Evolutionary conservation across 2,329 filamentous ascomycete species (phyloP).

Genomic region (Delphinella strobiligena): DNA sequence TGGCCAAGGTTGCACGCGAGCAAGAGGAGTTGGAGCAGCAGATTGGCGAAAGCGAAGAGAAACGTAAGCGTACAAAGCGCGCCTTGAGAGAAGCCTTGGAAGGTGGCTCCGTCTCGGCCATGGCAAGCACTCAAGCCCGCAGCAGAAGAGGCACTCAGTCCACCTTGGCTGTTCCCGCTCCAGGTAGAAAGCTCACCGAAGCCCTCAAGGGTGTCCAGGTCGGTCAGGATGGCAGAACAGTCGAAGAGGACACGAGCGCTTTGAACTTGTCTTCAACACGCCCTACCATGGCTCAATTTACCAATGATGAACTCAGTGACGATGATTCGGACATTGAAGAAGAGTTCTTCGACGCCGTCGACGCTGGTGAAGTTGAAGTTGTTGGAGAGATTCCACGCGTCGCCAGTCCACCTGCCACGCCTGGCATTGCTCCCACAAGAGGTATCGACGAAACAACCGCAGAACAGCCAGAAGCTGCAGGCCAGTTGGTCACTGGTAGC

Average conservation of each 20-base stretch:
- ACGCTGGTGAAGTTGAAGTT: conserved; percentile 81
- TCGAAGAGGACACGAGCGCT: not conserved
- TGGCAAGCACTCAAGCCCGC: conserved; percentile 6
- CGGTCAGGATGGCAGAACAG: conserved; percentile 8
- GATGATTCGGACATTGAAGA: conserved; percentile 77
- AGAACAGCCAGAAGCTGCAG: conserved; percentile 7
- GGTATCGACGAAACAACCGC: conserved; percentile 8
- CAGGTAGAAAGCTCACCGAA: conserved; percentile 6
- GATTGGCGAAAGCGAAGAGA: conserved; percentile 81
- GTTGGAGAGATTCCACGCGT: conserved; percentile 48
- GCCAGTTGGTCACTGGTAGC: conserved; percentile 10
- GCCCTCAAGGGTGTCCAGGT: conserved; percentile 10
- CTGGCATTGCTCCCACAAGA: conserved; percentile 13
- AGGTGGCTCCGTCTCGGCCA: conserved; percentile 24
- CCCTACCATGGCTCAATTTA: conserved; percentile 57
- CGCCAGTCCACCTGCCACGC: conserved; percentile 26
- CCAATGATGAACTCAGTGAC: conserved; percentile 56
- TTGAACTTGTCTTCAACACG: conserved; percentile 28
- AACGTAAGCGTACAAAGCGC: conserved; percentile 78
- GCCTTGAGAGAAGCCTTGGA: conserved; percentile 78
- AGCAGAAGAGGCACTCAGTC: conserved; percentile 9
- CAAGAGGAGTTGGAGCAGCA: conserved; percentile 83
- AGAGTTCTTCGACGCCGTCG: conserved; percentile 95
- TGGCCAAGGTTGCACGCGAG: conserved; percentile 90
- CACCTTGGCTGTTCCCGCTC: conserved; percentile 1